These are phyloP conservation scores for Epichloe sylvatica DNA, from an alignment of 2,329 filamentous ascomycete genomes.

Conservation along the genomic window DNA sequence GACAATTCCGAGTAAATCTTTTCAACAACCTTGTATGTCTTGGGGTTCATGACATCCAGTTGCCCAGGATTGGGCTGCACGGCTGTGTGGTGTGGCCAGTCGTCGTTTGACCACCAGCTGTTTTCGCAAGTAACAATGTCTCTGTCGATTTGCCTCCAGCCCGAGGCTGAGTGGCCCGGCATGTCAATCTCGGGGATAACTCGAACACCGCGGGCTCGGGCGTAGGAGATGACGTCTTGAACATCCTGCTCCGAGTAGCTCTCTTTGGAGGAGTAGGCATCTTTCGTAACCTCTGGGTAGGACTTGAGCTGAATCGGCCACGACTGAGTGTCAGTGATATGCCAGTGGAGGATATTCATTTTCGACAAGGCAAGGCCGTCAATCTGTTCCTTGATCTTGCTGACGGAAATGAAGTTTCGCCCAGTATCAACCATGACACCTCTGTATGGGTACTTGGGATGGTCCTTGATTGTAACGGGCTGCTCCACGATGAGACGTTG, in stretches of 20 bases:
- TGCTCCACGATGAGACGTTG: constrained; percentile 34
- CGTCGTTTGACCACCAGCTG: constrained; percentile 48
- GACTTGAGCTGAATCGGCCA: constrained; percentile 37
- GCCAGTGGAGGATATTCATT: constrained; percentile 44
- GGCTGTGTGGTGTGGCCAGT: constrained; percentile 35
- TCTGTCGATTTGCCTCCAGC: constrained; percentile 39
- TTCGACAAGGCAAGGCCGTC: constrained; percentile 41
- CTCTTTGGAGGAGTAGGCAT: constrained; percentile 37
- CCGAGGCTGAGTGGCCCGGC: constrained; percentile 40
- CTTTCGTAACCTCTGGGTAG: constrained; percentile 38
- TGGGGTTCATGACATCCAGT: constrained; percentile 40
- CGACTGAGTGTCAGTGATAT: constrained; percentile 40
- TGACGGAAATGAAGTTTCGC: constrained; percentile 37
- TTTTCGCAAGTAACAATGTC: constrained; percentile 39
- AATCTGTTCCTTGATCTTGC: constrained; percentile 39
- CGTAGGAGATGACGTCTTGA: constrained; percentile 32
- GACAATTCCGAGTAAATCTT: constrained; percentile 41
- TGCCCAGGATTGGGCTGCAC: constrained; percentile 43
- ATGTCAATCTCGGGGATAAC: constrained; percentile 44
- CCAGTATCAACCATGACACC: constrained; percentile 42
- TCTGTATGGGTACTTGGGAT: constrained; percentile 37
- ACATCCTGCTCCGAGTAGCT: constrained; percentile 30
- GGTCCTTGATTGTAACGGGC: constrained; percentile 35
- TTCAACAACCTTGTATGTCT: constrained; percentile 38
- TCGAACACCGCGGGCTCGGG: constrained; percentile 37